Evolutionary conservation across 2,329 filamentous ascomycete species (phyloP), one percentile per base, ranked within the genome.

Genomic region (Bisporella sp.): DNA sequence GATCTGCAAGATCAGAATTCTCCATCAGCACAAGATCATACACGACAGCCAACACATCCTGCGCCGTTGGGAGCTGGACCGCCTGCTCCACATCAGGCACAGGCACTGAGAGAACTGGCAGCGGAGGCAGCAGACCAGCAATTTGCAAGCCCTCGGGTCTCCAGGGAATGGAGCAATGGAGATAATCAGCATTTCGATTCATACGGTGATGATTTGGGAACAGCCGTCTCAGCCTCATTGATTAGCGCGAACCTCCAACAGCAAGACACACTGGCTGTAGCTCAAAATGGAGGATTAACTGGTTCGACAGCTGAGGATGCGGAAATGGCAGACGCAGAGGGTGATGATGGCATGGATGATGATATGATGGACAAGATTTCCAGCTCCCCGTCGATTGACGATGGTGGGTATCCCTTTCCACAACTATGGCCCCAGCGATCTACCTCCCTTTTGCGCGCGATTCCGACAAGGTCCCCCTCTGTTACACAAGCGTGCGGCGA

Each of bases 341-440:
- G 77, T 45, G 81, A 88, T 54, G 86, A 87, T 60, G 79, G 87
- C 62, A 72, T 90, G 67, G 90, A 67, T 49, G 84, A 96, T 70
- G 92, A 97, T 69, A 84, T 96, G 83, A 89, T 95, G 87, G 93
- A 97, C 74, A 93, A 93, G 71, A 96, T 99, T 59, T 97, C 92
- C 63, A 97, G 91, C 70, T 97, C 92, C 63, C 93, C 93, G 66
- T 97, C 92, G 62, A 99, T 99, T 70, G 90, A 95, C 76, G 92
- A 97, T 85, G 92, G 92, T 99, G 84, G 79, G 90, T 93, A 75
- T 64, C 57, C 57, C 54, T 59, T 64, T 63, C 57, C 57, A 50
- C 52, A 52, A 48, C 31, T 54, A 37, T 66, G 63, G 63, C 62
- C 61, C 47, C 51, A 55, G 43, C 57, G 62, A 54, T 55, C 48